These are phyloP conservation scores for Mortierella sp. DNA, from an alignment of 371 early-diverging fungal genomes.

Conservation along the genomic window DNA sequence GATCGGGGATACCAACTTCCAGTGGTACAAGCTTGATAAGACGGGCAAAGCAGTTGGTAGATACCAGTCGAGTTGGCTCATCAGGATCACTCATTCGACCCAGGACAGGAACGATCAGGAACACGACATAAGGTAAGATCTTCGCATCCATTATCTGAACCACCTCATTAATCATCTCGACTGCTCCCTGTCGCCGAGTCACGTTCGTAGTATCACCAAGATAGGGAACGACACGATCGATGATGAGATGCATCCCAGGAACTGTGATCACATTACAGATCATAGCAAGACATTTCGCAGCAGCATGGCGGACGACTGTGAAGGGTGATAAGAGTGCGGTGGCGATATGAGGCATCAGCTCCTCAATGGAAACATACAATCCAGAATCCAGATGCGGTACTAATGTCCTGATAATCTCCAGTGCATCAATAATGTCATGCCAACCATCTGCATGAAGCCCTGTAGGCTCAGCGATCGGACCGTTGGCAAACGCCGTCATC, in stretches of 20 bases:
- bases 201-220: conserved; percentile 78
- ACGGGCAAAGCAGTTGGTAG: conserved; percentile 94
- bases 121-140: conserved; percentile 93
- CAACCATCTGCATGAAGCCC: conserved; percentile 56
- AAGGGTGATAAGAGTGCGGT: conserved; percentile 75
- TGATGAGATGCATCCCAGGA: conserved; percentile 81
- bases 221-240: conserved; percentile 80
- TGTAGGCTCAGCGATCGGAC: conserved; percentile 33
- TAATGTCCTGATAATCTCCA: conserved; percentile 78
- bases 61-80: conserved; percentile 86
- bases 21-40: conserved; percentile 95
- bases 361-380: conserved; percentile 55
- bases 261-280: conserved; percentile 75
- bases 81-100: conserved; percentile 97
- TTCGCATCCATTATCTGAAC: conserved; percentile 76
- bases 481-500: conserved; percentile 33
- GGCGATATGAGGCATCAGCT: conserved; percentile 72
- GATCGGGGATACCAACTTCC: conserved; percentile 91
- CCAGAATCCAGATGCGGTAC: conserved; percentile 70
- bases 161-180: conserved; percentile 77
- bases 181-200: conserved; percentile 87
- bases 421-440: conserved; percentile 82
- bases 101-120: conserved; percentile 95
- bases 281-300: conserved; percentile 82
- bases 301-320: conserved; percentile 82